phyloP scores from a whole-genome alignment of 192 early-diverging fungal species.

The Fimicolochytrium jonesii region DNA sequence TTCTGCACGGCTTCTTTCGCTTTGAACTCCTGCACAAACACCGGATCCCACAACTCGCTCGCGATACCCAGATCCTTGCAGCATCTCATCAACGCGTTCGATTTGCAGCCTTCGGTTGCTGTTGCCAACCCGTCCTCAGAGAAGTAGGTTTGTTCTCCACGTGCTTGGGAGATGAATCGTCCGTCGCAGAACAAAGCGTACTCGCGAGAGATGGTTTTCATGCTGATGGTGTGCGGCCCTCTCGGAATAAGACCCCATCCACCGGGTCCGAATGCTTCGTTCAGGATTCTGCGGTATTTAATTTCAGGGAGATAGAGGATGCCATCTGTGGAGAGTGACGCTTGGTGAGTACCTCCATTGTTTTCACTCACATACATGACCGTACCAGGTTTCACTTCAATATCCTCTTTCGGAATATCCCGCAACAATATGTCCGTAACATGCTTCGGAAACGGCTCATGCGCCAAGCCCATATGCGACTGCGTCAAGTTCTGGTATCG shows the following conservation, averaged over 20 bases:
- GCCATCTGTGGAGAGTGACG: conserved; percentile 60
- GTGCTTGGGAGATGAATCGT: conserved; percentile 24
- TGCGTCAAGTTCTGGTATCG: conserved; percentile 17
- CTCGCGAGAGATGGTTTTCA: conserved; percentile 4
- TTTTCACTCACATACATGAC: background rate
- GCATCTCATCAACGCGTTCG: conserved; percentile 20
- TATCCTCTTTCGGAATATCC: conserved; percentile 67
- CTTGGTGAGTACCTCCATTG: background rate
- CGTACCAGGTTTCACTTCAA: conserved; percentile 89
- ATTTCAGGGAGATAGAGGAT: conserved; percentile 93
- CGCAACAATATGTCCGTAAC: conserved; percentile 68
- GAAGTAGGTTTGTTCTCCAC: conserved; percentile 9
- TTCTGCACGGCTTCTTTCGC: conserved; percentile 72
- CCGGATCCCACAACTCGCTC: conserved; percentile 33
- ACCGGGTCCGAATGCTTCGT: conserved; percentile 4
- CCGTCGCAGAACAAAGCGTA: conserved; percentile 17
- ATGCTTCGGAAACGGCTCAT: conserved; percentile 68
- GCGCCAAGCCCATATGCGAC: conserved; percentile 63
- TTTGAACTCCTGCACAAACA: conserved; percentile 43
- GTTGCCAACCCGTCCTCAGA: background rate
- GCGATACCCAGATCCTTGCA: conserved; percentile 37
- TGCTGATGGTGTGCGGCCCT: conserved; percentile 1
- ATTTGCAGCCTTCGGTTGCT: conserved; percentile 1
- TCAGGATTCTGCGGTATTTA: conserved; percentile 3
- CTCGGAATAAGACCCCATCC: conserved; percentile 20